Evolutionary conservation across 306 rosid genomes (phyloP).

Genomic region (Cicer pinnatifidum): DNA sequence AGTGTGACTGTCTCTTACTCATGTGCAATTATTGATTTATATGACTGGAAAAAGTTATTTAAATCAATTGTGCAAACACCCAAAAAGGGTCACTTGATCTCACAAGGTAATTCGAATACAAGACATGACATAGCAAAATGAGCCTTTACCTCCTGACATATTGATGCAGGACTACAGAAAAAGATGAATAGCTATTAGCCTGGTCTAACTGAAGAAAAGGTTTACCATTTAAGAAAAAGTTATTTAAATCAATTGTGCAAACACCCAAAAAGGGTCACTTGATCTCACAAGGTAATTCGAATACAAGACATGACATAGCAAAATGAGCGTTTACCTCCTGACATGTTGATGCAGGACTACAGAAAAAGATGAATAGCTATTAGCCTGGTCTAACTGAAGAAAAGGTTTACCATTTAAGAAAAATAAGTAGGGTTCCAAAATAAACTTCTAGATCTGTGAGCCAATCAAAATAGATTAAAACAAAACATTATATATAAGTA

Average conservation of each 20-base stretch:
- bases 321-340: background rate
- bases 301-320: slow-evolving; percentile 1
- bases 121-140: background rate
- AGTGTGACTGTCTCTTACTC: background rate
- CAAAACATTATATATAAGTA: background rate
- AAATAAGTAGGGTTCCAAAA: slow-evolving; percentile 4
- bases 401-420: slow-evolving; percentile 9
- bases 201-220: slow-evolving; percentile 19
- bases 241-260: background rate
- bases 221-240: slow-evolving; percentile 5
- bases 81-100: slow-evolving; percentile 27
- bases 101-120: slow-evolving; percentile 13
- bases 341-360: slow-evolving; percentile 9
- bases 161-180: slow-evolving; percentile 16
- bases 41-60: slow-evolving; percentile 9
- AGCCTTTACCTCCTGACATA: slow-evolving; percentile 1
- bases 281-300: slow-evolving; percentile 25
- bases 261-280: slow-evolving; percentile 27
- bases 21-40: slow-evolving; percentile 31
- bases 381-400: slow-evolving; percentile 17
- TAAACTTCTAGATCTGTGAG: background rate
- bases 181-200: slow-evolving; percentile 22
- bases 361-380: slow-evolving; percentile 26
- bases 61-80: slow-evolving; percentile 29
- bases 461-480: background rate